These are phyloP conservation scores for Penicillium polonicum DNA, from an alignment of 2,329 filamentous ascomycete genomes.

Conservation along the genomic window DNA sequence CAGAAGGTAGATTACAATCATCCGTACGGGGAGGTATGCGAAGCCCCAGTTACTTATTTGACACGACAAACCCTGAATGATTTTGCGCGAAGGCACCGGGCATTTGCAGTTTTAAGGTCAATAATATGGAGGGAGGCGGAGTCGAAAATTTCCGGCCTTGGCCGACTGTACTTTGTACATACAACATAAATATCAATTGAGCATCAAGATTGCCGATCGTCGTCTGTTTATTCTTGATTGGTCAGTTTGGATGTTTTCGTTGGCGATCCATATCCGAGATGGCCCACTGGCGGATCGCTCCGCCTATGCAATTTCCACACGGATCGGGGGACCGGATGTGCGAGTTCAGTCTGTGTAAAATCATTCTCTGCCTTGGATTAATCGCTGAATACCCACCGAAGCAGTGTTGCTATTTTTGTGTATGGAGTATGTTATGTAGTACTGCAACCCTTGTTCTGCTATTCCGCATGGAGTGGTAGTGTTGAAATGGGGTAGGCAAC, in stretches of 20 bases:
- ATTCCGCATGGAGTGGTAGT: neutral
- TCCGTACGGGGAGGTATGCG: neutral
- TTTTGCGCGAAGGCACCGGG: neutral
- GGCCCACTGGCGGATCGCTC: neutral
- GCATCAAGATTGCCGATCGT: neutral
- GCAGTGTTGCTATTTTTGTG: conserved; percentile 5
- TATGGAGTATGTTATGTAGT: neutral
- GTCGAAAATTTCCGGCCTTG: neutral
- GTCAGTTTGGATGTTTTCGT: neutral
- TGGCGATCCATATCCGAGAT: neutral
- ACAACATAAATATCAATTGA: neutral
- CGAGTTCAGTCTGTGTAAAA: neutral
- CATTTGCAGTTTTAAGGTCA: neutral
- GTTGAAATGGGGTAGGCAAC: conserved; percentile 5
- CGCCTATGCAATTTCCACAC: neutral
- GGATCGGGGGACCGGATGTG: neutral
- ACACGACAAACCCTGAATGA: neutral
- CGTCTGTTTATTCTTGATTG: neutral
- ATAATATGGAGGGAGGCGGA: conserved; percentile 1
- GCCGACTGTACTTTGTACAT: neutral
- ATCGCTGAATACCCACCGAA: neutral
- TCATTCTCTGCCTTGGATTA: neutral
- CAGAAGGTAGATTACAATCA: conserved; percentile 2
- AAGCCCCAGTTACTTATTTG: neutral
- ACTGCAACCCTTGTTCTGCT: neutral